Conservation (phyloP, 2,329 filamentous ascomycete species). For the Hymenoscyphus scutula region DNA sequence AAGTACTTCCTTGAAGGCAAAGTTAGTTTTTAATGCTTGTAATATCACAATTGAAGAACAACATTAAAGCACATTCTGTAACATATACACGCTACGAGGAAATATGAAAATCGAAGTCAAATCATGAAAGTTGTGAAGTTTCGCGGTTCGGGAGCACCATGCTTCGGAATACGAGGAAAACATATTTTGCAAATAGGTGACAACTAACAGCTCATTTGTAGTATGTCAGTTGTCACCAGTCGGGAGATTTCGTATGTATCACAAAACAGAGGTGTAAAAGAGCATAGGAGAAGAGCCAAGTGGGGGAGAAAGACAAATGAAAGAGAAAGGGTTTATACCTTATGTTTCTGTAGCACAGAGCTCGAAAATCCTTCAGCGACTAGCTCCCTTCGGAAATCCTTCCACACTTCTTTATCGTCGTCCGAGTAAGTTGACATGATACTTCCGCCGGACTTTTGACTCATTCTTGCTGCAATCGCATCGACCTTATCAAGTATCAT, state of each 20-base stretch:
- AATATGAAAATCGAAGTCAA: neutral
- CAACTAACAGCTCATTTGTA: no score
- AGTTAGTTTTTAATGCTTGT: neutral
- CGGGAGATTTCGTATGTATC: no score
- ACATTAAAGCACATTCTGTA: no score
- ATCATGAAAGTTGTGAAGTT: no score
- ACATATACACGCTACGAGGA: neutral
- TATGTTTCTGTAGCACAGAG: constrained; percentile 54
- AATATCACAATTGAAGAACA: no score
- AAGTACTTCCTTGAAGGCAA: constrained; percentile 49
- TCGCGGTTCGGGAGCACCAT: no score
- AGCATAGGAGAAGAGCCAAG: neutral
- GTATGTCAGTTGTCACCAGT: constrained; percentile 10
- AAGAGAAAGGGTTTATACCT: constrained; percentile 42
- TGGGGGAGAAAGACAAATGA: neutral
- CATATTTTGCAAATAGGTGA: no score
- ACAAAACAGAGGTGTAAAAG: no score
- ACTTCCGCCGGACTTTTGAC: constrained; percentile 41
- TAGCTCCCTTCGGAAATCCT: constrained; percentile 56
- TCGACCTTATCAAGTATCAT: constrained; percentile 61
- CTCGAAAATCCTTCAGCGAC: constrained; percentile 57
- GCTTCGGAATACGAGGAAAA: no score
- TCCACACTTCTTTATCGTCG: constrained; percentile 55
- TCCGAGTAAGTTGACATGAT: constrained; percentile 38
- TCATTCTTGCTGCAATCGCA: constrained; percentile 51